Evolutionary conservation across 192 early-diverging fungal genomes (phyloP).

Genomic region (Coemansia asiatica): DNA sequence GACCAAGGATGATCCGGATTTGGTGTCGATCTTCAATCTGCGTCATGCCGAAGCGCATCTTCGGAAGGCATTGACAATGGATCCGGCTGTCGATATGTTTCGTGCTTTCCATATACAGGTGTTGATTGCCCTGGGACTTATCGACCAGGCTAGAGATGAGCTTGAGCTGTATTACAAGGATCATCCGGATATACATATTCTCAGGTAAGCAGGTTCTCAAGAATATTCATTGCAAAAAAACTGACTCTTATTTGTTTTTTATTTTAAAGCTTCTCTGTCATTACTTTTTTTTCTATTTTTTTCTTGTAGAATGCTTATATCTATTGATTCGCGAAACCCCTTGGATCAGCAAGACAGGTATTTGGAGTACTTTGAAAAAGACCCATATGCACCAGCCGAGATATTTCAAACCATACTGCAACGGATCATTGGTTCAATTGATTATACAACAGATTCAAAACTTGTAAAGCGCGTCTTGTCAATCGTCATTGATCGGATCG

Average conservation of each 20-base stretch:
- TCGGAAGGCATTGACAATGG: slow-evolving; percentile 18
- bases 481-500: slow-evolving; percentile 32
- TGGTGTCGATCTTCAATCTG: slow-evolving; percentile 24
- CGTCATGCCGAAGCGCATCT: slow-evolving; percentile 24
- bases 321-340: slow-evolving; percentile 10
- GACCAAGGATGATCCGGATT: neutral
- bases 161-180: slow-evolving; percentile 19
- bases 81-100: slow-evolving; percentile 26
- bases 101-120: slow-evolving; percentile 33
- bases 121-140: slow-evolving; percentile 19
- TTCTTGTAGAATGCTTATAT: slow-evolving; percentile 37
- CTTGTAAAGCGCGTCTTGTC: slow-evolving; percentile 2
- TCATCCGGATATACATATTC: slow-evolving; percentile 8
- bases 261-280: neutral
- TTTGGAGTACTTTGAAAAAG: slow-evolving; percentile 40
- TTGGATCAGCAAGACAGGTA: slow-evolving; percentile 16
- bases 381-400: slow-evolving; percentile 26
- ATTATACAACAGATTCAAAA: neutral
- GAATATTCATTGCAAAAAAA: too few relatives aligned
- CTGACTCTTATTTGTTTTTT: too few relatives aligned
- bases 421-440: neutral
- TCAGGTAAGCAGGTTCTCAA: slow-evolving; percentile 37
- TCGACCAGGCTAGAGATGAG: slow-evolving; percentile 4
- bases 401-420: slow-evolving; percentile 18
- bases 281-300: too few relatives aligned